Percentiles rank a stretch among this genome's conserved stretches.
These are phyloP conservation scores for Carpinus viminea DNA, from an alignment of 306 rosid species.

Conservation along the genomic window DNA sequence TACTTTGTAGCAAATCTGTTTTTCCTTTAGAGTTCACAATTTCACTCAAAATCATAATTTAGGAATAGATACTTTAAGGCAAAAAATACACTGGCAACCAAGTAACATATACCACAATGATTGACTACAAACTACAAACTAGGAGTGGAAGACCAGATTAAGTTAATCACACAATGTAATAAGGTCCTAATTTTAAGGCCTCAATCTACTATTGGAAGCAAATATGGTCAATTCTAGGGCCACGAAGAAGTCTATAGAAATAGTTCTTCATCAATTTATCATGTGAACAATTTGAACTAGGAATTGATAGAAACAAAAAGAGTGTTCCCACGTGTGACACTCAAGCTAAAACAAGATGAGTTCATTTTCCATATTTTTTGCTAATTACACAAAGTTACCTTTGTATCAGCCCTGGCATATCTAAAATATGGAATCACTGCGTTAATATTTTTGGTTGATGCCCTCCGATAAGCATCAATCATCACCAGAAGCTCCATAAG, in stretches of 20 bases:
- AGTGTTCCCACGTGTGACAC: slow-evolving; percentile 1
- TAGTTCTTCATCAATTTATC: background rate
- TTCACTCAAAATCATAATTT: background rate
- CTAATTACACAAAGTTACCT: slow-evolving; percentile 42
- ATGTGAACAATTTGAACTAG: background rate
- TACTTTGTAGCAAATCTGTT: slow-evolving; percentile 11
- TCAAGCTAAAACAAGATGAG: background rate
- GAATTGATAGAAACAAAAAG: background rate
- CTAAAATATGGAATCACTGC: slow-evolving; percentile 95
- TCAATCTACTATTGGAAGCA: background rate
- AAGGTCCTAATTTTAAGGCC: background rate
- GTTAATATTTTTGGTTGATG: slow-evolving; percentile 89
- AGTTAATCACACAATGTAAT: background rate
- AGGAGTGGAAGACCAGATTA: background rate
- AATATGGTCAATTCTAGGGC: background rate
- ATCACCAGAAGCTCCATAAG: slow-evolving; percentile 93
- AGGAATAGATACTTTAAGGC: background rate
- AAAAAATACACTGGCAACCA: background rate
- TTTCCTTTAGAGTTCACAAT: background rate
- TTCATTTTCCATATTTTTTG: background rate
- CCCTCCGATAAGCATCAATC: slow-evolving; percentile 96
- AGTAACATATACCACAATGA: background rate
- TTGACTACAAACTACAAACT: background rate
- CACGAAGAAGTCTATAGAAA: background rate
- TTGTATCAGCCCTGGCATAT: slow-evolving; percentile 97